A percentile compares a stretch with the other conserved stretches of the same genome.
Evolutionary conservation across 1,139 yeast species (phyloP).

Genomic region (Diutina neorugosa): DNA sequence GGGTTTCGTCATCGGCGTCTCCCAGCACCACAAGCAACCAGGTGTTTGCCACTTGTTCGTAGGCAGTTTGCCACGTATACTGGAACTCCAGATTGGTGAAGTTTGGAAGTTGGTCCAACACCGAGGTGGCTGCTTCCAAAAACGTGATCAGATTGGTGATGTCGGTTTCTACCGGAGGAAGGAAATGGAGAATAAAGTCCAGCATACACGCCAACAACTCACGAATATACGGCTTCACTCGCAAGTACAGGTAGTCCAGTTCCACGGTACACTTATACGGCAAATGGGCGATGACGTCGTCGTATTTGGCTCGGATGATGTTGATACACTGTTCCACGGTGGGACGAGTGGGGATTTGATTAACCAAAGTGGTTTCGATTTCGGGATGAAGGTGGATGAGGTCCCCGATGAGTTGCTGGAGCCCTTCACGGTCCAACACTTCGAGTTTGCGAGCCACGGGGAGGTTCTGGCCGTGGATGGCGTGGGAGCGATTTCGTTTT

Average conservation of each 20-base stretch:
- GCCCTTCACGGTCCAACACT: conserved; percentile 44
- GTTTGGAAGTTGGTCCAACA: conserved; percentile 59
- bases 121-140: conserved; percentile 51
- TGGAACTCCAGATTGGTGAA: conserved; percentile 64
- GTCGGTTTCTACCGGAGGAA: conserved; percentile 62
- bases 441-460: conserved; percentile 56
- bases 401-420: conserved; percentile 40
- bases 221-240: conserved; percentile 62
- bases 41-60: conserved; percentile 69
- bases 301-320: conserved; percentile 36
- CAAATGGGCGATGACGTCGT: conserved; percentile 34
- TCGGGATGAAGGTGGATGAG: conserved; percentile 55
- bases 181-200: conserved; percentile 66
- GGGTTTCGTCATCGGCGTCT: neutral
- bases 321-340: conserved; percentile 39
- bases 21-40: conserved; percentile 48
- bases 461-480: conserved; percentile 36
- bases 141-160: conserved; percentile 42
- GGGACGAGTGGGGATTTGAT: conserved; percentile 46
- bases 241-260: conserved; percentile 78
- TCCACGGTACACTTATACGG: conserved; percentile 68
- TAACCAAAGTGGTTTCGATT: conserved; percentile 34
- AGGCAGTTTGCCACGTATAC: conserved; percentile 59
- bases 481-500: conserved; percentile 12
- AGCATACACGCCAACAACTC: conserved; percentile 70